Evolutionary conservation across 2,329 filamentous ascomycete genomes (phyloP), one percentile per base, ranked within the genome.

Genomic region (Pseudopithomyces chartarum): DNA sequence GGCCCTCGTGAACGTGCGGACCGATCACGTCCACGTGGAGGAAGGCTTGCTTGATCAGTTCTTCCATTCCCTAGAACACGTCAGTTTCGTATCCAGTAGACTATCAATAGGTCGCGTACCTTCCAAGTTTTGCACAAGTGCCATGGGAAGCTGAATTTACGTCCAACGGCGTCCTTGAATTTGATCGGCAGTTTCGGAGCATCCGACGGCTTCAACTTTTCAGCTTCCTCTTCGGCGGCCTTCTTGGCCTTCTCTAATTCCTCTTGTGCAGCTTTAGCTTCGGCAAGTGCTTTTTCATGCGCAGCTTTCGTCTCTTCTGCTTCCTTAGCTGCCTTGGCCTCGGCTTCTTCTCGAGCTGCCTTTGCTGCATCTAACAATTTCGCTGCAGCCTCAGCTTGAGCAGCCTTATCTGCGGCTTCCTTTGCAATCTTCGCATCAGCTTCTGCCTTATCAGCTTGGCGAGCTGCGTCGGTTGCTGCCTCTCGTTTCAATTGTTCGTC

Each of bases 101-200:
- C 10, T 11, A 11, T 32, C 95, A 76, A 92, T 92, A 76, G 95
- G 95, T 80, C 97, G 97, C 81, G 74, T 92, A 61, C 59, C 55
- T 60, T 58, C 58, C 62, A 65, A 4, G 58, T 61, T 22, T 60
- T 57, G 44, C 58, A 61, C n/a, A 60, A 7, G 15, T 63, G 53
- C 47, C 54, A 65, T 3, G 62, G 62, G 48, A 65, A 59, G 29
- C 44, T 58, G 45, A 60, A 65, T 40, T 59, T 60, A 43, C 61
- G 57, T 19, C 63, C 63, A 34, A 62, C 55, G 19, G 63, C 63
- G 49, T 65, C 63, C 26, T 59, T 61, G 56, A 65, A 61, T 23
- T 56, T 59, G 46, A 65, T 60, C 1, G 63, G 59, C 6, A 51
- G 51, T 45, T 57, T 57, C 8, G 58, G 90, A 63, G 82, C 79